These are phyloP conservation scores for Kurtzmaniella natalensis DNA, from an alignment of 1,139 yeast genomes.

Conservation along the genomic window DNA sequence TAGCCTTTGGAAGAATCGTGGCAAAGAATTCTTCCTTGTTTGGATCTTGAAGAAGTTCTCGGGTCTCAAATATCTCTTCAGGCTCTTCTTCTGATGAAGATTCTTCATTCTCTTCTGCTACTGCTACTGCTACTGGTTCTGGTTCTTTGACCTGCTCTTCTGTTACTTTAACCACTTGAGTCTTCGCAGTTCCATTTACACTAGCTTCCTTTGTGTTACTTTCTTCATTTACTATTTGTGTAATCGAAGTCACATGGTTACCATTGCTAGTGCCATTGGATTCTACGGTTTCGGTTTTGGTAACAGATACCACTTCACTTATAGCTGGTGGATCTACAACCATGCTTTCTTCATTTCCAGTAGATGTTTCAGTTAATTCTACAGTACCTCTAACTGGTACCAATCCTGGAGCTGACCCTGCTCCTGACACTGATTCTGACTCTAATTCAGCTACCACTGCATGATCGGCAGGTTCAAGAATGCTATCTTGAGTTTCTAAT, in stretches of 20 bases:
- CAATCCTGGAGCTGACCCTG: not conserved
- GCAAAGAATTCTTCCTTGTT: conserved; percentile 16
- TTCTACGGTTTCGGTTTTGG: not conserved
- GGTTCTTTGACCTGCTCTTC: conserved; percentile 4
- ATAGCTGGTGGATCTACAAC: not conserved
- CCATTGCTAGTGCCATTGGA: too few relatives aligned
- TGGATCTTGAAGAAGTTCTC: conserved; percentile 15
- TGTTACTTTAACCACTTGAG: not conserved
- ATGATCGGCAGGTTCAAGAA: not conserved
- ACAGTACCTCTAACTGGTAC: conserved; percentile 3
- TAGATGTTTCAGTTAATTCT: not conserved
- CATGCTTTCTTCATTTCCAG: not conserved
- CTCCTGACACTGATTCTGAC: not conserved
- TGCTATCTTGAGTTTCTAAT: conserved; percentile 2
- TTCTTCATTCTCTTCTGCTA: conserved; percentile 20
- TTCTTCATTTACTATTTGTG: too few relatives aligned
- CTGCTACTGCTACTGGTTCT: conserved; percentile 3
- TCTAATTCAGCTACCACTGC: not conserved
- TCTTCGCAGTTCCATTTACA: not conserved
- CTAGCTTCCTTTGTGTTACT: too few relatives aligned
- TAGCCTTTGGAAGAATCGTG: conserved; percentile 23
- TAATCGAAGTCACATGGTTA: too few relatives aligned
- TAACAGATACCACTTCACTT: not conserved
- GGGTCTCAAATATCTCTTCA: conserved; percentile 8
- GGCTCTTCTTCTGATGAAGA: conserved; percentile 14